phyloP scores from a whole-genome alignment of 345 rosid species.

The Noccaea caerulescens region DNA sequence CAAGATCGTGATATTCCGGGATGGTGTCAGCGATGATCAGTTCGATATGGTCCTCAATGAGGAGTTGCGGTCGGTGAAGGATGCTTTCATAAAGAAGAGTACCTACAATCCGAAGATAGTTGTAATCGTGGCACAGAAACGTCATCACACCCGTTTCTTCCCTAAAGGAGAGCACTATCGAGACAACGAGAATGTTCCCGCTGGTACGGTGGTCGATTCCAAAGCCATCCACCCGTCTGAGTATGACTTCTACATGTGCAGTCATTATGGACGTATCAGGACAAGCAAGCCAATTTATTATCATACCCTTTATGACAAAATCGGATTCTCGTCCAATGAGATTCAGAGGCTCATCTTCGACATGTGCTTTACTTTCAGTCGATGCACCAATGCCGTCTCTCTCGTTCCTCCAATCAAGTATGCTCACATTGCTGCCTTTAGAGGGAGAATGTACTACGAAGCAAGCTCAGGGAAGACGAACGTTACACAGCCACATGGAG shows the following conservation, averaged over 20 bases:
- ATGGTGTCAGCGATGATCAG: conserved; percentile 89
- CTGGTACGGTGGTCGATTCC: conserved; percentile 84
- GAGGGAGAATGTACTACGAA: conserved; percentile 74
- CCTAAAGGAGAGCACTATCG: conserved; percentile 53
- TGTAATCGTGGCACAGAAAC: conserved; percentile 74
- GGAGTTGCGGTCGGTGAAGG: conserved; percentile 66
- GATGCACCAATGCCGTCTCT: conserved; percentile 85
- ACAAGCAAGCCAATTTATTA: conserved; percentile 92
- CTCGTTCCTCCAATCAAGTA: conserved; percentile 81
- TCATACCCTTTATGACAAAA: conserved; percentile 73
- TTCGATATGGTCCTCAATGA: conserved; percentile 87
- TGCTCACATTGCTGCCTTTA: conserved; percentile 80
- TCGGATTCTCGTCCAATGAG: conserved; percentile 62
- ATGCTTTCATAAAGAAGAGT: conserved; percentile 42
- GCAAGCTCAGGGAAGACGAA: conserved; percentile 48
- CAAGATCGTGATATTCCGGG: conserved; percentile 77
- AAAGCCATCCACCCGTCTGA: conserved; percentile 70
- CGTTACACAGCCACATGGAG: conserved; percentile 35
- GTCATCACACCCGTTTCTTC: conserved; percentile 82
- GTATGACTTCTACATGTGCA: conserved; percentile 77
- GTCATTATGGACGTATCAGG: conserved; percentile 82
- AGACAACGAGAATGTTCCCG: conserved; percentile 59
- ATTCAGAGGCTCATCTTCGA: conserved; percentile 72
- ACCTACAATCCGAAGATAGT: conserved; percentile 67
- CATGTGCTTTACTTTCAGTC: conserved; percentile 84